Evolutionary conservation across 2,329 filamentous ascomycete species (phyloP).

Genomic region (Penicillium sp.): DNA sequence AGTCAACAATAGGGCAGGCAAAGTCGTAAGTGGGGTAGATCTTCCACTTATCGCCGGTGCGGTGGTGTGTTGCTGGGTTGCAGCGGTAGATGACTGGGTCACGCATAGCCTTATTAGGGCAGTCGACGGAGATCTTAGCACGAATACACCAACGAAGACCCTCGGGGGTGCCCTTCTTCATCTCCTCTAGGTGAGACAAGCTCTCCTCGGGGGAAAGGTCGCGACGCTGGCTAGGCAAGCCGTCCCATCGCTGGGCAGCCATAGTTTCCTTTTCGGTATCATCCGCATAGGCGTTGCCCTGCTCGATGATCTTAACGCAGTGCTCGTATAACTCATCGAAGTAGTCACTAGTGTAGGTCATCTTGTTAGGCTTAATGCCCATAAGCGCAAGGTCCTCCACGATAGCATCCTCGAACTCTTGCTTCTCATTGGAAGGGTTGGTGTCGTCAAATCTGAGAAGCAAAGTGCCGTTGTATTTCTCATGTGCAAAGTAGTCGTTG

Average conservation of each 20-base stretch:
- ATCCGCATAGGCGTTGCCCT: constrained; percentile 88
- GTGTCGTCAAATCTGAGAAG: constrained; percentile 89
- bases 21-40: constrained; percentile 68
- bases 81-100: constrained; percentile 98
- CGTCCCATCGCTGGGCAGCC: constrained; percentile 78
- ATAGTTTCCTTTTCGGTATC: constrained; percentile 89
- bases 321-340: constrained; percentile 89
- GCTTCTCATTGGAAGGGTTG: constrained; percentile 95
- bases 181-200: constrained; percentile 82
- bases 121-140: constrained; percentile 87
- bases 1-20: constrained; percentile 61
- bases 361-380: constrained; percentile 82
- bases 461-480: constrained; percentile 86
- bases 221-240: constrained; percentile 76
- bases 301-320: constrained; percentile 77
- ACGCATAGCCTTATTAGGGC: constrained; percentile 91
- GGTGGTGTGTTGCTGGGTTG: constrained; percentile 65
- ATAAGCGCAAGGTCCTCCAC: constrained; percentile 87
- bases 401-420: constrained; percentile 93
- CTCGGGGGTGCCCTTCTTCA: constrained; percentile 80
- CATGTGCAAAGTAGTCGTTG: constrained; percentile 95
- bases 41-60: constrained; percentile 63
- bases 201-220: constrained; percentile 79
- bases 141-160: constrained; percentile 87
- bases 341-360: constrained; percentile 92